Percentiles rank a stretch among this genome's conserved stretches.
phyloP scores from a whole-genome alignment of 169 alveolate species.

The Besnoitia besnoiti region DNA sequence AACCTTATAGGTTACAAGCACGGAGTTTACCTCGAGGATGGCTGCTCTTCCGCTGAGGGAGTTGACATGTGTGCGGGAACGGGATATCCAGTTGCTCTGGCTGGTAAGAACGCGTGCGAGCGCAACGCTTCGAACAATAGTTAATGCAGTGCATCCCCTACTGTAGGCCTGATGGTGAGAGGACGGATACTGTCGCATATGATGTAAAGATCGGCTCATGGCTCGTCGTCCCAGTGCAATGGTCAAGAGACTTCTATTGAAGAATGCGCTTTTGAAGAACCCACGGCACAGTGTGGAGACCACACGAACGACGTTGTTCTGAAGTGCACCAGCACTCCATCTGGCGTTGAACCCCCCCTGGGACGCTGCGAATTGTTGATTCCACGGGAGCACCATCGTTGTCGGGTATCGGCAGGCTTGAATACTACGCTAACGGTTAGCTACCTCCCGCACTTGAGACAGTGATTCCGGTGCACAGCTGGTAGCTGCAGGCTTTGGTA shows the following conservation, averaged over 20 bases:
- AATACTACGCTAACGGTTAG: conserved; percentile 56
- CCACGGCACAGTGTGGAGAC: conserved; percentile 78
- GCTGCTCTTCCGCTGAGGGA: conserved; percentile 80
- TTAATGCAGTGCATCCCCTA: background rate
- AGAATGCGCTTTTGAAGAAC: conserved; percentile 81
- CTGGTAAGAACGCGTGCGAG: conserved; percentile 72
- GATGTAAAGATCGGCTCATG: background rate
- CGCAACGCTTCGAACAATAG: conserved; percentile 1
- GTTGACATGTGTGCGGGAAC: conserved; percentile 83
- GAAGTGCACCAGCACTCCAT: conserved; percentile 78
- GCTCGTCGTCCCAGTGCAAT: conserved; percentile 69
- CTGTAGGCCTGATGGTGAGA: conserved; percentile 11
- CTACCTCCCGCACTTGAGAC: background rate
- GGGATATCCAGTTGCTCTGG: conserved; percentile 81
- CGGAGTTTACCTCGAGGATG: conserved; percentile 77
- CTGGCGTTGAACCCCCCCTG: conserved; percentile 77
- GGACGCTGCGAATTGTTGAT: conserved; percentile 82
- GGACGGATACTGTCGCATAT: background rate
- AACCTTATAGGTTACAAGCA: conserved; percentile 73
- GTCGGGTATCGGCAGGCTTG: conserved; percentile 79
- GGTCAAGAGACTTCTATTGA: conserved; percentile 79
- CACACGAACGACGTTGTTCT: conserved; percentile 85
- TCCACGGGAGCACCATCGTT: conserved; percentile 76
- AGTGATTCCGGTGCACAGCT: background rate
- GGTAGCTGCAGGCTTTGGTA: conserved; percentile 64